These are phyloP conservation scores for Magnaporthiopsis rhizophila DNA, from an alignment of 2,329 filamentous ascomycete species.

Conservation along the genomic window DNA sequence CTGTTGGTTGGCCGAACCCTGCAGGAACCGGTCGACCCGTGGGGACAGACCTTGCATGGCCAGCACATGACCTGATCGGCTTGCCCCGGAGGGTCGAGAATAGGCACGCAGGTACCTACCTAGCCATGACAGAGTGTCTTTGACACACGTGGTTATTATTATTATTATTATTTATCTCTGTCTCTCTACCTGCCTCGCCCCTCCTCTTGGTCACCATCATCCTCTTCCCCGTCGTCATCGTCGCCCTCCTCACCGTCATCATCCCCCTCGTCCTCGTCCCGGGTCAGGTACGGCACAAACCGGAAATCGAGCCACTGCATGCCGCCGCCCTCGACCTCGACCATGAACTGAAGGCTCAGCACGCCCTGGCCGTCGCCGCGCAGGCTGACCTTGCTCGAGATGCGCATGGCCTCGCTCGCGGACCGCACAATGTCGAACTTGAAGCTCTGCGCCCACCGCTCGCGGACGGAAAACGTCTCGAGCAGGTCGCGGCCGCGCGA, in stretches of 20 bases:
- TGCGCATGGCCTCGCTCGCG: constrained; percentile 84
- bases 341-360: constrained; percentile 91
- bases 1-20: too few relatives aligned
- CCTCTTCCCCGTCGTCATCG: constrained; percentile 18
- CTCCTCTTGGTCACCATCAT: background rate
- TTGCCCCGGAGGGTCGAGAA: too few relatives aligned
- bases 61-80: too few relatives aligned
- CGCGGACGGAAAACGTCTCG: constrained; percentile 62
- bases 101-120: too few relatives aligned
- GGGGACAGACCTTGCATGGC: too few relatives aligned
- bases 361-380: constrained; percentile 84
- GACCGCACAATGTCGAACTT: constrained; percentile 81
- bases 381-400: constrained; percentile 86
- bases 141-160: too few relatives aligned
- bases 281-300: constrained; percentile 67
- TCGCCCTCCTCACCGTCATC: constrained; percentile 22
- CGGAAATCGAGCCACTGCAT: constrained; percentile 75
- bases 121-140: too few relatives aligned
- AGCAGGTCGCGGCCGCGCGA: constrained; percentile 57
- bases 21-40: too few relatives aligned
- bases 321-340: constrained; percentile 67
- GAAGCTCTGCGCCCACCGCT: constrained; percentile 63
- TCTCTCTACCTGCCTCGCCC: background rate
- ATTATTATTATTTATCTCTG: too few relatives aligned
- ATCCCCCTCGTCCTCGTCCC: constrained; percentile 37